Conservation (phyloP, 2,329 filamentous ascomycete species). For the Botrytis deweyae region DNA sequence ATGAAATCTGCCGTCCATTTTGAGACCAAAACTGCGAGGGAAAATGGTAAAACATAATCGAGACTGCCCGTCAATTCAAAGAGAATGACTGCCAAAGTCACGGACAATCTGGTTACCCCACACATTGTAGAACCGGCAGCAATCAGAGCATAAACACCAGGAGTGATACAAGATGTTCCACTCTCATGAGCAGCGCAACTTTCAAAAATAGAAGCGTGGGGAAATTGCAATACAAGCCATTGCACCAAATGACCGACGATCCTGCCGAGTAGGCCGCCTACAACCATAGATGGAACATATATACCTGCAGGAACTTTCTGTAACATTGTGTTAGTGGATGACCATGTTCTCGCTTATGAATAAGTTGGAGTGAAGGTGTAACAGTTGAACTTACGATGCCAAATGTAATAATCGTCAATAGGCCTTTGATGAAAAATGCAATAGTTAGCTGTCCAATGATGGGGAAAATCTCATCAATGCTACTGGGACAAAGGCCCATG, state of each 20-base stretch:
- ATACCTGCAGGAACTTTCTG: slow-evolving; percentile 92
- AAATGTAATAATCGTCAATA: slow-evolving; percentile 87
- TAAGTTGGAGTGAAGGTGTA: neutral
- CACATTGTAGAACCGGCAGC: slow-evolving; percentile 98
- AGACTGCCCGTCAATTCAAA: slow-evolving; percentile 95
- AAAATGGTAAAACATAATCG: slow-evolving; percentile 94
- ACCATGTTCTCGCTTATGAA: neutral
- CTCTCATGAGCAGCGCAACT: slow-evolving; percentile 65
- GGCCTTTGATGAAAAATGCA: slow-evolving; percentile 86
- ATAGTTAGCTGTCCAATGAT: slow-evolving; percentile 70
- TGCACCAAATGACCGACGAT: slow-evolving; percentile 85
- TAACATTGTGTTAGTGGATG: slow-evolving; percentile 5
- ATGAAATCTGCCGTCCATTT: slow-evolving; percentile 98
- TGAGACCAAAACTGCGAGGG: slow-evolving; percentile 84
- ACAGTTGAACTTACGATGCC: slow-evolving; percentile 63
- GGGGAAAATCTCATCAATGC: slow-evolving; percentile 71
- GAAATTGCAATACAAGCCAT: slow-evolving; percentile 72
- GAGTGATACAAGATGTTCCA: slow-evolving; percentile 83
- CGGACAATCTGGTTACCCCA: slow-evolving; percentile 87
- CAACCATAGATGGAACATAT: slow-evolving; percentile 98
- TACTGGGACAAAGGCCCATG: slow-evolving; percentile 75
- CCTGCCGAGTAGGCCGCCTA: slow-evolving; percentile 87
- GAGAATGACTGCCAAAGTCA: slow-evolving; percentile 90
- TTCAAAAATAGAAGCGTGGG: slow-evolving; percentile 70
- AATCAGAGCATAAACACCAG: slow-evolving; percentile 94